Evolutionary conservation across 805 yeast genomes (phyloP).

Genomic region (Lachancea sp.): DNA sequence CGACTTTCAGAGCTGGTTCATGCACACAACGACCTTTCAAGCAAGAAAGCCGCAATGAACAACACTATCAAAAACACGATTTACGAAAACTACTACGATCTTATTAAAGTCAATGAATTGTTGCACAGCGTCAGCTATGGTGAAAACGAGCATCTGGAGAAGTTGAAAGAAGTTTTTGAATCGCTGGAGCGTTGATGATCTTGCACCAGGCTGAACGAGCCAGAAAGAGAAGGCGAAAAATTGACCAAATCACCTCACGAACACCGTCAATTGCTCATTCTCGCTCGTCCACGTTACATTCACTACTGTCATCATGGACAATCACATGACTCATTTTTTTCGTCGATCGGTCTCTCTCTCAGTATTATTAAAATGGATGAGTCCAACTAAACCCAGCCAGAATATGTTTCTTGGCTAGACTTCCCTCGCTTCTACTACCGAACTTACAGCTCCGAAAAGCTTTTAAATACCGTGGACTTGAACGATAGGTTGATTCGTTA

Average conservation of each 20-base stretch:
- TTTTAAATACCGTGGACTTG: too few species aligned
- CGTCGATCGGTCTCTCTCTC: too few species aligned
- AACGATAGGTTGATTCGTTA: too few species aligned
- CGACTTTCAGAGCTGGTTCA: constrained; percentile 21
- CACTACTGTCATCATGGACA: too few species aligned
- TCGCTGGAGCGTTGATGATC: constrained; percentile 1
- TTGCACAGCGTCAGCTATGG: constrained; percentile 30
- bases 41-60: constrained; percentile 27
- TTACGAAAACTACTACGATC: constrained; percentile 68
- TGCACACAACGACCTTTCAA: constrained; percentile 24
- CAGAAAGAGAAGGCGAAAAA: neutral
- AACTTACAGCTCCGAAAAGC: neutral
- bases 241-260: too few species aligned
- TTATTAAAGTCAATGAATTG: constrained; percentile 59
- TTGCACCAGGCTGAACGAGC: neutral
- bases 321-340: too few species aligned
- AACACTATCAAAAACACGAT: constrained; percentile 60
- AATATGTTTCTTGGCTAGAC: too few species aligned
- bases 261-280: too few species aligned
- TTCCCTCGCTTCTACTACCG: too few species aligned
- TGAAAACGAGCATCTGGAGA: constrained; percentile 11
- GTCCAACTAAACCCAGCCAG: too few species aligned
- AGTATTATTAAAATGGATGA: too few species aligned
- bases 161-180: constrained; percentile 13
- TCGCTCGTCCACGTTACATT: too few species aligned